A percentile compares a stretch with the other conserved stretches of the same genome.
Conservation (phyloP, 2,329 filamentous ascomycete genomes). For the Salinomyces thailandicus region DNA sequence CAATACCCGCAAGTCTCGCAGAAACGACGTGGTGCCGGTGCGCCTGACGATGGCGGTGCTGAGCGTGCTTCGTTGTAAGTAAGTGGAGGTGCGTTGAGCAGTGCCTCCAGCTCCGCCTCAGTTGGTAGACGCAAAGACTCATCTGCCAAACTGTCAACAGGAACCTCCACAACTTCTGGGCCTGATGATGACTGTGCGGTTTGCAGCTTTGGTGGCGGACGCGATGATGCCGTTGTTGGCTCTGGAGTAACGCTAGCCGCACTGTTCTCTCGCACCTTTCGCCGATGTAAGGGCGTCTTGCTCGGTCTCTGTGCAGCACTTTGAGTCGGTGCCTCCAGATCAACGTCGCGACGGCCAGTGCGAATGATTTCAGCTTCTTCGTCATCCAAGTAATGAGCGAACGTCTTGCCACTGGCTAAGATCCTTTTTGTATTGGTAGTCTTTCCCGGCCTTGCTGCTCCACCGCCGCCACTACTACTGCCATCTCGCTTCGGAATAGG, state of each 20-base stretch:
- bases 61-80: conserved; percentile 54
- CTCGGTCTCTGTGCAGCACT: conserved; percentile 20
- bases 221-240: conserved; percentile 8
- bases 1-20: conserved; percentile 77
- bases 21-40: conserved; percentile 51
- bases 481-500: conserved; percentile 2
- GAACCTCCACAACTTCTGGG: conserved; percentile 27
- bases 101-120: conserved; percentile 46
- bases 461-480: conserved; percentile 31
- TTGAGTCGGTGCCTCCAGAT: conserved; percentile 13
- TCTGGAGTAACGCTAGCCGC: conserved; percentile 19
- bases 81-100: conserved; percentile 55
- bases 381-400: conserved; percentile 72
- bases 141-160: conserved; percentile 29
- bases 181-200: conserved; percentile 9
- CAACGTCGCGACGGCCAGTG: conserved; percentile 23
- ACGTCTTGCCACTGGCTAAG: conserved; percentile 69
- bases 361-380: conserved; percentile 51
- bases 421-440: conserved; percentile 66
- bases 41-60: conserved; percentile 29
- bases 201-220: conserved; percentile 8
- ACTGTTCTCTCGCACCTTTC: conserved; percentile 21
- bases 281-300: conserved; percentile 26
- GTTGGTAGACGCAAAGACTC: conserved; percentile 16
- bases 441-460: conserved; percentile 42